Base-by-base conservation (phyloP, 495 filamentous ascomycete species). In the Corynascus novoguineensis region DNA sequence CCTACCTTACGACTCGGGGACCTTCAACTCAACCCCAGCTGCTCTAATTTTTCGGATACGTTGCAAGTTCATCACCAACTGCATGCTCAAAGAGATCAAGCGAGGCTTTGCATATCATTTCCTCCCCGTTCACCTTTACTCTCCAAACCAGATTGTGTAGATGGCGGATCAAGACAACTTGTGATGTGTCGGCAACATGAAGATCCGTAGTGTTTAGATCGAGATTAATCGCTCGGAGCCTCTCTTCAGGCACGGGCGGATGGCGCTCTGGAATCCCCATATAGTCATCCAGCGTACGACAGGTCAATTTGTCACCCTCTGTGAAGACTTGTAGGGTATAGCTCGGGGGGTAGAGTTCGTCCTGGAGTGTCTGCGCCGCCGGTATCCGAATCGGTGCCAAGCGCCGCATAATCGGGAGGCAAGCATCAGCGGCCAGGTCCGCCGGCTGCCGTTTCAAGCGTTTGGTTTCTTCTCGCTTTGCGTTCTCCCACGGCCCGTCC, bases 31-130 rank as follows among this genome's bases (percentile, higher is more conserved):
- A 4, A 25, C 48, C 32, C 48, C 48, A 17, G 48, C 48, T 17
- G 32, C 10, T 38, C 32, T 51, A 17, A 51, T 51, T 31, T 31
- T 51, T 51, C 17, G 38, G 21, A 38, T 51, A 51, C 5, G 48
- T 34, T 17, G 29, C 48, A 0, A 51, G 48, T 38, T 51, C 48
- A 14, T 51, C 48, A 34, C 19, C 11, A 21, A 51, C 8, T 14
- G 48, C 32, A 38, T 51, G 31, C 32, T 25, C 17, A 19, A 38
- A 15, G 22, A 27, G 21, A 15, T 45, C 41, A 27, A 45, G 41
- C 22, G 41, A 38, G 31, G 28, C 8, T 22, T 51, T 51, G 22
- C 48, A 51, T 9, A 51, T n/a, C 31, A 51, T 27, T 19, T 51
- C 48, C 17, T 51, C 32, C 4, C 48, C 48, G 6, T 38, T 34